Base-by-base conservation (phyloP, 371 early-diverging fungal genomes). In the Funneliformis caledonium region DNA sequence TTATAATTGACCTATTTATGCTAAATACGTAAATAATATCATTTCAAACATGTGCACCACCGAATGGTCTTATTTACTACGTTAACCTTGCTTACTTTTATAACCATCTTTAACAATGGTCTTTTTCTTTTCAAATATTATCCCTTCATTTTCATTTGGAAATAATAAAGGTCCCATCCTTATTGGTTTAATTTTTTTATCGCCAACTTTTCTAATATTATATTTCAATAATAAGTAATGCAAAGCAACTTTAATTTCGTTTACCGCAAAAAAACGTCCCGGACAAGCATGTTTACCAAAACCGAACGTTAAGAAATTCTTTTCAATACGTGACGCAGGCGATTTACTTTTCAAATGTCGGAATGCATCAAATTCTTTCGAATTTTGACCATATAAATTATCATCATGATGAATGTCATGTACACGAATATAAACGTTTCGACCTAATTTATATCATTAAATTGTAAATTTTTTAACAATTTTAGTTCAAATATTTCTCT, bases 231-330 rank as follows among this genome's bases (percentile, higher is more conserved):
- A 37, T 37, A 37, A 37, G 37, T 37, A 37, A 37, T 37, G 37
- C 37, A 37, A 37, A 37, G 37, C 37, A 37, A 70, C 84, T 52
- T 88, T 88, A 69, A 89, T 84, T 72, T 89, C 88, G 12, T 86
- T 86, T 9, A 85, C 82, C 48, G 89, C 89, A 81, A 89, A 84
- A 76, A 81, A 88, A 14, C 89, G 82, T 45, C 89, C 89, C 33
- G 89, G 89, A 69, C 89, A 89, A 45, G 87, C 85, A 81, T 87
- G 86, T 26, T 84, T 80, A 62, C 91, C 91, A 78, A 89, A 82
- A 26, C 91, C 91, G 82, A 90, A 91, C 1, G 79, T 1, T 3
- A 89, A 43, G 78, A 82, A 88, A 52, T 88, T 87, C 0, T 70
- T 56, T 9, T 84, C 82, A 33, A 86, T 80, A 67, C 87, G 87